Percentiles rank a stretch among this genome's conserved stretches.
phyloP scores from a whole-genome alignment of 495 filamentous ascomycete genomes.

The Penicillium tannophilum region DNA sequence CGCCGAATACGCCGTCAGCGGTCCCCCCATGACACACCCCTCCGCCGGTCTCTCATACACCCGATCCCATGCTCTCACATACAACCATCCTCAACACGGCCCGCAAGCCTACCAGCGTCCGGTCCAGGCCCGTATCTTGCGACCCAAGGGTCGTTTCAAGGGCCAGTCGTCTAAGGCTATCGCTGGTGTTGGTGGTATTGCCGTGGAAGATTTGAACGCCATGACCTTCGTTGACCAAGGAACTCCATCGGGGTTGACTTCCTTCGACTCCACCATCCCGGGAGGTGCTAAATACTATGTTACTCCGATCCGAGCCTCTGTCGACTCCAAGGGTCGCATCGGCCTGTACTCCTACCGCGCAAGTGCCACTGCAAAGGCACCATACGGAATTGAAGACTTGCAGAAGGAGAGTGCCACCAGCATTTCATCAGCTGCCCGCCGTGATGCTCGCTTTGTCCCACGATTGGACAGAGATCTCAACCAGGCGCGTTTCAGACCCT shows the following conservation, averaged over 20 bases:
- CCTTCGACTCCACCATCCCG: conserved; percentile 58
- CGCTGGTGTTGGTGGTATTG: conserved; percentile 55
- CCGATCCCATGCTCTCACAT: conserved; percentile 65
- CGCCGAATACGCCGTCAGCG: conserved; percentile 54
- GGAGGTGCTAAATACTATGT: conserved; percentile 72
- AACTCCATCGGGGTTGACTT: conserved; percentile 40
- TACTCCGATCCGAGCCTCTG: conserved; percentile 52
- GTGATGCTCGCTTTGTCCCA: conserved; percentile 32
- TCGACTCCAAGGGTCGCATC: conserved; percentile 64
- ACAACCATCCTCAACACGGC: conserved; percentile 83
- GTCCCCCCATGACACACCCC: conserved; percentile 85
- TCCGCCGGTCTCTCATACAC: conserved; percentile 88
- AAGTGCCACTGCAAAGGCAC: conserved; percentile 44
- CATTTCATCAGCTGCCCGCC: conserved; percentile 32
- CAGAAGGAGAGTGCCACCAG: conserved; percentile 27
- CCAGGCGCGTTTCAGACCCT: conserved; percentile 18
- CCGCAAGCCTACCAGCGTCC: conserved; percentile 66
- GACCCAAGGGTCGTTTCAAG: conserved; percentile 44
- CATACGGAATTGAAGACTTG: conserved; percentile 50
- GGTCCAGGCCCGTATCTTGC: conserved; percentile 69
- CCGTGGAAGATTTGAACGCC: conserved; percentile 45
- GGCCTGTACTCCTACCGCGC: conserved; percentile 50
- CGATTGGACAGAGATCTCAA: conserved; percentile 32
- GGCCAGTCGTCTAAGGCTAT: conserved; percentile 38
- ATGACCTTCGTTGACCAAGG: conserved; percentile 39